phyloP scores from a whole-genome alignment of 176 grass and related monocot genomes.

The Avena atlantica region DNA sequence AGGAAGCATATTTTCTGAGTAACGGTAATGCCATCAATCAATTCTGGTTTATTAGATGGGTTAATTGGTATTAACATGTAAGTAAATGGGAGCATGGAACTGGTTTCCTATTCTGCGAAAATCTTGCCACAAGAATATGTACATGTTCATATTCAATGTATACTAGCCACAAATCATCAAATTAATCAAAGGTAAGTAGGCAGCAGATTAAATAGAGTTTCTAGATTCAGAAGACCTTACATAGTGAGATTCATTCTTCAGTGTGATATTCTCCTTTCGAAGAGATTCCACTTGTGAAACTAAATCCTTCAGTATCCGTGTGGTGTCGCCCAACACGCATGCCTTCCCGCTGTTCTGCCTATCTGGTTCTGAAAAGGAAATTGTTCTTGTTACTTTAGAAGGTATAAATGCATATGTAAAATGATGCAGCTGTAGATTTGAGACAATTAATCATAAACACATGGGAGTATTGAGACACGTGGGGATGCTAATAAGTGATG shows the following conservation, averaged over 20 bases:
- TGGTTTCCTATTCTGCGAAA: neutral
- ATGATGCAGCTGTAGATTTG: neutral
- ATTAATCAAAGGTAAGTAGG: neutral
- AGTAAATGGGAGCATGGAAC: neutral
- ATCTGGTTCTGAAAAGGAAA: conserved; percentile 69
- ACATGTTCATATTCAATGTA: conserved; percentile 12
- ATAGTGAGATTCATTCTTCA: conserved; percentile 89
- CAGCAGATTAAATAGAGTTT: neutral
- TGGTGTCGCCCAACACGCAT: conserved; percentile 70
- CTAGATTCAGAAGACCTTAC: conserved; percentile 54
- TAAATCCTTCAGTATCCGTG: conserved; percentile 70
- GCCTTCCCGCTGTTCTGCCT: conserved; percentile 84
- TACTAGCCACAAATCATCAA: neutral
- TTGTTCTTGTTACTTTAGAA: neutral
- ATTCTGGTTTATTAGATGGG: conserved; percentile 7
- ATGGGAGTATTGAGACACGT: neutral
- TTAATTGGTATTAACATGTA: conserved; percentile 16
- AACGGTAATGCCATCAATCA: neutral
- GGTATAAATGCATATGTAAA: conserved; percentile 11
- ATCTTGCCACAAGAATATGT: neutral
- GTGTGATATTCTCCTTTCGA: conserved; percentile 72
- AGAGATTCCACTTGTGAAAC: conserved; percentile 81
- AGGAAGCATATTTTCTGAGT: neutral
- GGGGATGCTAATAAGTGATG: neutral
- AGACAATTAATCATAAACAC: neutral